Evolutionary conservation across 2,329 filamentous ascomycete genomes (phyloP).

Genomic region (Aspergillus spinulosporus): DNA sequence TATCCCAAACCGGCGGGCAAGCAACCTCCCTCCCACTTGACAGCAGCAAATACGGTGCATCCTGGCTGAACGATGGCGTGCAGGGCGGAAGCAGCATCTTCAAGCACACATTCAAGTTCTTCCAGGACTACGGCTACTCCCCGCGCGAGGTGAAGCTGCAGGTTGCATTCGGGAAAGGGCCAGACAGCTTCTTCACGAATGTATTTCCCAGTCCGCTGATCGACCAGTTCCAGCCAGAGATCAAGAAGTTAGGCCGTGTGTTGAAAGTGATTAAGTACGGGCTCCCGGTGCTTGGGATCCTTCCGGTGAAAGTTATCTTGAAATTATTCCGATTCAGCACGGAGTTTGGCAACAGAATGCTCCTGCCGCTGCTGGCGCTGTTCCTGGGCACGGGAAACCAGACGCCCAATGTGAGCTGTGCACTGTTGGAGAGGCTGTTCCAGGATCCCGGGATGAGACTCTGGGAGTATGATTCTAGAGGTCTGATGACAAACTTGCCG

Average conservation of each 20-base stretch:
- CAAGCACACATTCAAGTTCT: conserved; percentile 64
- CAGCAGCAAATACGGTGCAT: conserved; percentile 57
- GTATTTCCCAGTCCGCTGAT: conserved; percentile 59
- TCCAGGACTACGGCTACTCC: conserved; percentile 57
- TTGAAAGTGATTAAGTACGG: conserved; percentile 57
- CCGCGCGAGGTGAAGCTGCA: conserved; percentile 61
- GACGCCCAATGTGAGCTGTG: conserved; percentile 68
- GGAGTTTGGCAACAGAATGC: conserved; percentile 70
- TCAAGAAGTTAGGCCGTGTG: conserved; percentile 55
- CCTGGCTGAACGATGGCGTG: conserved; percentile 63
- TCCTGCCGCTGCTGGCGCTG: conserved; percentile 69
- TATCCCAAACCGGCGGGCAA: conserved; percentile 61
- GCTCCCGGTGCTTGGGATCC: conserved; percentile 56
- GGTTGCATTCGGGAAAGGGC: conserved; percentile 60
- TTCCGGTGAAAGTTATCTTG: conserved; percentile 64
- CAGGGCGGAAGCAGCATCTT: conserved; percentile 63
- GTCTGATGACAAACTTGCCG: conserved; percentile 55
- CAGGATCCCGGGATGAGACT: conserved; percentile 60
- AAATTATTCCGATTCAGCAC: conserved; percentile 67
- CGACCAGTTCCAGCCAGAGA: conserved; percentile 56
- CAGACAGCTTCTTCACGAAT: conserved; percentile 61
- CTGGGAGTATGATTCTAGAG: conserved; percentile 60
- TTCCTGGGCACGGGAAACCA: conserved; percentile 76
- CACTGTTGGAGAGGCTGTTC: conserved; percentile 64
- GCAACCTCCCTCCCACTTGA: conserved; percentile 60